phyloP scores from a whole-genome alignment of 768 basidiomycete species.

The Boletus vermiculosoides region DNA sequence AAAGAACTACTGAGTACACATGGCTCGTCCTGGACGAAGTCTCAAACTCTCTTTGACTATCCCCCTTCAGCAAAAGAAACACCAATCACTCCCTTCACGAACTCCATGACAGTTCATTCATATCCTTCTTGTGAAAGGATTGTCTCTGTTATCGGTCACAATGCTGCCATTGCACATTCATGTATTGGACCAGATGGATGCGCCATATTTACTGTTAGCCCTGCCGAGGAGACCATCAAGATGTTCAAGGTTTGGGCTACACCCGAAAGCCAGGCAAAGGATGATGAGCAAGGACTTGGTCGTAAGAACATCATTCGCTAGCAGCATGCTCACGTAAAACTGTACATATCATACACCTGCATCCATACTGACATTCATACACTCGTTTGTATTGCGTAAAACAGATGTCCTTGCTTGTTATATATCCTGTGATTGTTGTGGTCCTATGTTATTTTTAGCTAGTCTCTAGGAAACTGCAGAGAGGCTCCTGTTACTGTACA shows the following conservation, averaged over 20 bases:
- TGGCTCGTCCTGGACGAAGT: conserved; percentile 37
- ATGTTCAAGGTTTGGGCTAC: conserved; percentile 68
- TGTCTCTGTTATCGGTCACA: conserved; percentile 56
- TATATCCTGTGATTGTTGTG: conserved; percentile 11
- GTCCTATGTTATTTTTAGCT: conserved; percentile 7
- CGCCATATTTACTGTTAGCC: conserved; percentile 61
- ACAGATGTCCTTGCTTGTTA: conserved; percentile 1
- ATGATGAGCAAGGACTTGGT: conserved; percentile 21
- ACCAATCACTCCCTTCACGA: conserved; percentile 32
- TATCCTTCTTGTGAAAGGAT: conserved; percentile 55
- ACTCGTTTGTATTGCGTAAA: conserved; percentile 7
- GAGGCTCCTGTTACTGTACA: too few species aligned
- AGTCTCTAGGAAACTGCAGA: background rate
- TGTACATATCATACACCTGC: conserved; percentile 3
- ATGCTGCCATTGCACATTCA: conserved; percentile 53
- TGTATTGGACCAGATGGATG: conserved; percentile 64
- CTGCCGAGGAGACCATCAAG: conserved; percentile 65
- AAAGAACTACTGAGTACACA: conserved; percentile 87
- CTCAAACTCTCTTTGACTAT: conserved; percentile 19
- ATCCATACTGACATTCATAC: conserved; percentile 3
- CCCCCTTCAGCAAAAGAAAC: conserved; percentile 24
- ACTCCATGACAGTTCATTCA: conserved; percentile 47
- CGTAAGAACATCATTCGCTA: conserved; percentile 30
- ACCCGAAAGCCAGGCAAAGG: conserved; percentile 17
- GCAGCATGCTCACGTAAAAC: background rate